These are phyloP conservation scores for Globisporangium megalacanthum DNA, from an alignment of 352 stramenopile genomes.

Conservation along the genomic window DNA sequence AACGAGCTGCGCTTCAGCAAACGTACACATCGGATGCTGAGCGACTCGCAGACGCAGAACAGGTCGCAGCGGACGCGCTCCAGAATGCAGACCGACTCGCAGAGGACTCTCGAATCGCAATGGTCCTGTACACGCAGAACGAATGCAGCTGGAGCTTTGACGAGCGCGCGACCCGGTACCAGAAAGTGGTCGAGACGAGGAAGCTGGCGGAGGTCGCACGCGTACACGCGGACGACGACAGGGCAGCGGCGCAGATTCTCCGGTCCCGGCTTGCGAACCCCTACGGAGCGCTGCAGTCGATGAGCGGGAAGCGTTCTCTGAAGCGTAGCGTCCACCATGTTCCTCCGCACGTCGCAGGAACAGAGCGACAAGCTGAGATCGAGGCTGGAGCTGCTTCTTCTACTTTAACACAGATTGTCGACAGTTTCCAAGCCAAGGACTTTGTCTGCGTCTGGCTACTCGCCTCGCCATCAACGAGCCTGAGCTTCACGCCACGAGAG, in stretches of 20 bases:
- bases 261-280: constrained; percentile 35
- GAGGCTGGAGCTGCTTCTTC: too few relatives aligned
- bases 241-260: constrained; percentile 18
- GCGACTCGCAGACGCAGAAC: constrained; percentile 22
- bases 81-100: constrained; percentile 45
- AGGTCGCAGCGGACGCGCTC: constrained; percentile 18
- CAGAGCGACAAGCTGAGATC: too few relatives aligned
- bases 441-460: constrained; percentile 47
- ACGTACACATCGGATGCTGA: constrained; percentile 28
- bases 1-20: constrained; percentile 21
- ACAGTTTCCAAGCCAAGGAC: constrained; percentile 3
- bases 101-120: constrained; percentile 54
- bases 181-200: constrained; percentile 49
- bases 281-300: constrained; percentile 21
- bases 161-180: constrained; percentile 43
- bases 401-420: too few relatives aligned
- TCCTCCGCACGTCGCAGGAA: not conserved
- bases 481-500: constrained; percentile 49
- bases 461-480: constrained; percentile 29
- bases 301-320: not conserved
- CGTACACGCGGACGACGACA: constrained; percentile 35
- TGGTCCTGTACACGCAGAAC: constrained; percentile 51
- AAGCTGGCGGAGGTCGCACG: constrained; percentile 38
- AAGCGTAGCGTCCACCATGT: constrained; percentile 8
- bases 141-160: constrained; percentile 61